Conservation (phyloP, 306 rosid species). For the Phaseolus lunatus region DNA sequence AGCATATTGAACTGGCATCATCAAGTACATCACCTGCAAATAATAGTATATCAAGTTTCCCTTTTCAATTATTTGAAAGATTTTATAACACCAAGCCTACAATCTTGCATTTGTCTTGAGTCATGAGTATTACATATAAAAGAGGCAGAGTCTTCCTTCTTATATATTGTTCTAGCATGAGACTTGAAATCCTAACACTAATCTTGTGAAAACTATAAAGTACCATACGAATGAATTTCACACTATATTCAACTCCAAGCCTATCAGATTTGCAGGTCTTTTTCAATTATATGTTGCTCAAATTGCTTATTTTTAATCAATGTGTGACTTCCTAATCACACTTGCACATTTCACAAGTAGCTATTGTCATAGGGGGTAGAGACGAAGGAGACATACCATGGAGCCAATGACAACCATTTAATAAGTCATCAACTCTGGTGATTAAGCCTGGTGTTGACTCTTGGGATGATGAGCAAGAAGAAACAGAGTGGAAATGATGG, state of each 20-base stretch:
- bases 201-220: too few relatives aligned
- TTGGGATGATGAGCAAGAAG: slow-evolving; percentile 70
- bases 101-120: not conserved
- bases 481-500: slow-evolving; percentile 53
- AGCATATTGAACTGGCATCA: slow-evolving; percentile 76
- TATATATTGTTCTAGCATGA: too few relatives aligned
- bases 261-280: not conserved
- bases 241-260: not conserved
- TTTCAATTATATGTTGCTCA: not conserved
- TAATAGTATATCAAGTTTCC: not conserved
- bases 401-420: slow-evolving; percentile 57
- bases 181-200: too few relatives aligned
- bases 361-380: not conserved
- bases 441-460: slow-evolving; percentile 54
- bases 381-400: slow-evolving; percentile 60
- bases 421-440: slow-evolving; percentile 47
- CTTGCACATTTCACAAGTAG: not conserved
- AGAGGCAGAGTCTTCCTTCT: too few relatives aligned
- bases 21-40: slow-evolving; percentile 75
- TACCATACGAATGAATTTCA: not conserved
- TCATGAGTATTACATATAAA: too few relatives aligned
- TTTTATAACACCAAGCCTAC: not conserved
- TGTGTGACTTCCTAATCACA: not conserved
- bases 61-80: not conserved
- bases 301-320: not conserved